Percentiles rank a stretch among this genome's conserved stretches.
Conservation (phyloP, 2,329 filamentous ascomycete species). For the Lasiodiplodia sp. region DNA sequence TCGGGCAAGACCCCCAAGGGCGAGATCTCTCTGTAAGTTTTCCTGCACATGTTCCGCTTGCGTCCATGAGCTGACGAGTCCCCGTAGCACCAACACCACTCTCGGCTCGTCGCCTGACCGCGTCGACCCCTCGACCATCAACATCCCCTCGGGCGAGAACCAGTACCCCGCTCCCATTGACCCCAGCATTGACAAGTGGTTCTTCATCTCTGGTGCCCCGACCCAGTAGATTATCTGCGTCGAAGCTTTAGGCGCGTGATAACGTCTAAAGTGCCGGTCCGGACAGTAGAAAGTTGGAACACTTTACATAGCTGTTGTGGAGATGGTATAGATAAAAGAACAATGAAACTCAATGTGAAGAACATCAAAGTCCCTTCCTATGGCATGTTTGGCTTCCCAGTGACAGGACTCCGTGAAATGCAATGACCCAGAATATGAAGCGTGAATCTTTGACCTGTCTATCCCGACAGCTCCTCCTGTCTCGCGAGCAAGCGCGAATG, state of each 20-base stretch:
- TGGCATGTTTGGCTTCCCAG: slow-evolving; percentile 1
- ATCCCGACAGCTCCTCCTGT: slow-evolving; percentile 74
- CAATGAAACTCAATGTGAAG: slow-evolving; percentile 20
- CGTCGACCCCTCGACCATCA: slow-evolving; percentile 72
- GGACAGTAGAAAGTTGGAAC: slow-evolving; percentile 21
- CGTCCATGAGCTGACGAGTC: slow-evolving; percentile 42
- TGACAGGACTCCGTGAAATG: slow-evolving; percentile 30
- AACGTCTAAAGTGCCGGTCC: background rate
- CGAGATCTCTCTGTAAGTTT: slow-evolving; percentile 79
- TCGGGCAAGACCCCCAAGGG: slow-evolving; percentile 84
- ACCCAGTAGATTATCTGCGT: slow-evolving; percentile 47
- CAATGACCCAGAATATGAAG: slow-evolving; percentile 12
- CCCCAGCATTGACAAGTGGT: slow-evolving; percentile 99
- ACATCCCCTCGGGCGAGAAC: slow-evolving; percentile 81
- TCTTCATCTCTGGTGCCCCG: slow-evolving; percentile 99
- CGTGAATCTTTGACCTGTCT: background rate
- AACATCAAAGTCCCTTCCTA: background rate
- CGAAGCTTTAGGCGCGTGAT: slow-evolving; percentile 15
- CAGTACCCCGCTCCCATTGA: slow-evolving; percentile 88
- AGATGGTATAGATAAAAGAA: slow-evolving; percentile 31
- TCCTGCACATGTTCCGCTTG: background rate
- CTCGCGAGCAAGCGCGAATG: slow-evolving; percentile 85
- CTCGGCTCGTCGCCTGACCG: slow-evolving; percentile 77
- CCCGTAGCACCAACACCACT: slow-evolving; percentile 77
- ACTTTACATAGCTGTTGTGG: slow-evolving; percentile 26